phyloP scores from a whole-genome alignment of 202 grass and related monocot genomes.

The Saccharum hybrid region DNA sequence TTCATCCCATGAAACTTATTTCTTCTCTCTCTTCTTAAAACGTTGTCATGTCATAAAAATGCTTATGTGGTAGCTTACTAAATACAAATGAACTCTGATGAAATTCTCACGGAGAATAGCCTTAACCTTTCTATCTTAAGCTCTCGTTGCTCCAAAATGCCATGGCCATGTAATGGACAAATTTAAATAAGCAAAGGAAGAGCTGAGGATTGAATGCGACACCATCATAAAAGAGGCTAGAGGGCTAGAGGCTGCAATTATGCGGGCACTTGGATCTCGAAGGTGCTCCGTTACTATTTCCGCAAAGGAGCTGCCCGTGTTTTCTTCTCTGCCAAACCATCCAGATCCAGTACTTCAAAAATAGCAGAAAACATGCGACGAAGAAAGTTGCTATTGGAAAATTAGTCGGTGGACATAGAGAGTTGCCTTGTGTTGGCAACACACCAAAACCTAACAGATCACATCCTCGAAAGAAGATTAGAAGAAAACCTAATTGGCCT shows the following conservation, averaged over 20 bases:
- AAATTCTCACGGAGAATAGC: too few species aligned
- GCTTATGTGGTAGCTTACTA: too few species aligned
- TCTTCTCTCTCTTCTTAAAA: too few species aligned
- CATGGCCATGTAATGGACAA: too few species aligned
- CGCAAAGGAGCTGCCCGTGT: background rate
- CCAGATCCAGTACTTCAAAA: too few species aligned
- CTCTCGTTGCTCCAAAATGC: too few species aligned
- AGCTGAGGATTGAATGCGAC: too few species aligned
- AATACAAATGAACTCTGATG: too few species aligned
- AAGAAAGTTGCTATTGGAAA: background rate
- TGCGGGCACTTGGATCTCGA: background rate
- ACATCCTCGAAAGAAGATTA: background rate
- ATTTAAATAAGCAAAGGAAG: too few species aligned
- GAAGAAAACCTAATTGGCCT: background rate
- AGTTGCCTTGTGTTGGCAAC: background rate
- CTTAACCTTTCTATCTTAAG: too few species aligned
- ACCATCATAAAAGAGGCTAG: background rate
- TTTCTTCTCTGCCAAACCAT: background rate
- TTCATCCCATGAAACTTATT: too few species aligned
- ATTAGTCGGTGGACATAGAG: background rate
- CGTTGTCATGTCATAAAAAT: too few species aligned
- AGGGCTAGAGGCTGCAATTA: background rate
- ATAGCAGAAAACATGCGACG: background rate
- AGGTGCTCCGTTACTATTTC: background rate
- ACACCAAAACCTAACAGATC: background rate